A percentile compares a stretch with the other conserved stretches of the same genome.
These are phyloP conservation scores for Tylopilus sp. DNA, from an alignment of 1,284 basidiomycete species.

Conservation along the genomic window DNA sequence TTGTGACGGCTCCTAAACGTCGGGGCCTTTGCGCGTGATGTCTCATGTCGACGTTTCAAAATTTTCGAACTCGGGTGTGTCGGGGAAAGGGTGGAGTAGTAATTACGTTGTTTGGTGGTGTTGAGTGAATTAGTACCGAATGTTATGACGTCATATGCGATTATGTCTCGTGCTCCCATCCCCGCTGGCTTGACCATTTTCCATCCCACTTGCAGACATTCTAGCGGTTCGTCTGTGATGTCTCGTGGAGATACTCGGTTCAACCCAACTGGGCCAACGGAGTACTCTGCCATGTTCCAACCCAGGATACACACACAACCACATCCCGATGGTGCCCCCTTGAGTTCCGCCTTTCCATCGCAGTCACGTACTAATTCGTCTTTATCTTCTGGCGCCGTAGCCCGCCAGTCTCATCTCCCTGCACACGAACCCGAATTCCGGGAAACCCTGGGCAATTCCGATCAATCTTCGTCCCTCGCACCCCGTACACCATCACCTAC, in stretches of 20 bases:
- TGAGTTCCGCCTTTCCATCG: background rate
- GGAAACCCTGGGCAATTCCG: background rate
- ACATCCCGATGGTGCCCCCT: background rate
- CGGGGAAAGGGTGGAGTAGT: too few relatives aligned
- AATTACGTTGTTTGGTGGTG: too few relatives aligned
- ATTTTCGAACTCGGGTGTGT: too few relatives aligned
- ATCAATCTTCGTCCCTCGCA: background rate
- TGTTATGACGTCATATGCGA: too few relatives aligned
- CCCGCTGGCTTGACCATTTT: background rate
- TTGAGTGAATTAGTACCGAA: too few relatives aligned
- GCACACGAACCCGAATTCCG: background rate
- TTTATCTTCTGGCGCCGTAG: background rate
- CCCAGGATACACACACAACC: background rate
- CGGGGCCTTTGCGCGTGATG: too few relatives aligned
- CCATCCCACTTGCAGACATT: too few relatives aligned
- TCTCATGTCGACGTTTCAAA: too few relatives aligned
- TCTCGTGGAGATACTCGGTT: background rate
- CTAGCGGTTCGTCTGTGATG: background rate
- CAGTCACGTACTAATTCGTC: conserved; percentile 4
- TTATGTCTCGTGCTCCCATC: too few relatives aligned
- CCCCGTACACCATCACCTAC: background rate
- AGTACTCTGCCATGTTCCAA: background rate
- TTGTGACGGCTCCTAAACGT: too few relatives aligned
- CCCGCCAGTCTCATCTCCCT: background rate
- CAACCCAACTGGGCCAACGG: background rate